Conservation (phyloP, 768 basidiomycete genomes). For the Tricholoma matsutake region DNA sequence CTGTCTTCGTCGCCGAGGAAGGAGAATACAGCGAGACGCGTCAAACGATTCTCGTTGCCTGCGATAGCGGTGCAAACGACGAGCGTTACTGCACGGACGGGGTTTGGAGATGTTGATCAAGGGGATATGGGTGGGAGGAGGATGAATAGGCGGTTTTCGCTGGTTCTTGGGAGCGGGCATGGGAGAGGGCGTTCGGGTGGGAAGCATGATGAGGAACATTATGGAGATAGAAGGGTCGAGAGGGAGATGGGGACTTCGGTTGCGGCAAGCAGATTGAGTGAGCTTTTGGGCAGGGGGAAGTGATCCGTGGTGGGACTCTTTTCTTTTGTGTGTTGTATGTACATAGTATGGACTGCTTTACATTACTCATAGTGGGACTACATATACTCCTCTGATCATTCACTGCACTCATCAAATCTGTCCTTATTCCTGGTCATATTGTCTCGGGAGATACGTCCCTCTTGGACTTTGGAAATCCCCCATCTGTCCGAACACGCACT, state of each 20-base stretch:
- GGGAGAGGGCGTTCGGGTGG: conserved; percentile 1
- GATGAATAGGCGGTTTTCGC: conserved; percentile 60
- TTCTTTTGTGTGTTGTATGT: no score
- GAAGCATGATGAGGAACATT: conserved; percentile 16
- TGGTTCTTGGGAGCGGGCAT: conserved; percentile 45
- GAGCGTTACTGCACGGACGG: conserved; percentile 62
- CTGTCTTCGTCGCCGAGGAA: conserved; percentile 30
- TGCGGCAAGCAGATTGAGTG: conserved; percentile 52
- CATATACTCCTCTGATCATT: no score
- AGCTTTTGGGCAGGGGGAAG: conserved; percentile 45
- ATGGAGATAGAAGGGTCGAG: conserved; percentile 1
- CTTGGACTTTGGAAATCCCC: no score
- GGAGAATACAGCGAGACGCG: conserved; percentile 61
- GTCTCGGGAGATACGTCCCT: no score
- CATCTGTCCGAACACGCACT: no score
- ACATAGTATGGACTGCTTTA: no score
- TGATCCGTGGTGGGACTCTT: neutral
- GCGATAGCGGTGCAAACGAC: conserved; percentile 50
- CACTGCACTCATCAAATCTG: no score
- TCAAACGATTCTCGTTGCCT: conserved; percentile 74
- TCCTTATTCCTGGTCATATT: no score
- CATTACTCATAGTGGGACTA: no score
- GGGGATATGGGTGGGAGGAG: neutral
- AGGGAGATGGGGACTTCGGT: conserved; percentile 39
- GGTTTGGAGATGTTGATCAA: conserved; percentile 1